Percentiles rank a stretch among this genome's conserved stretches.
Evolutionary conservation across 2,329 filamentous ascomycete species (phyloP).

Genomic region (Cladosporium sp.): DNA sequence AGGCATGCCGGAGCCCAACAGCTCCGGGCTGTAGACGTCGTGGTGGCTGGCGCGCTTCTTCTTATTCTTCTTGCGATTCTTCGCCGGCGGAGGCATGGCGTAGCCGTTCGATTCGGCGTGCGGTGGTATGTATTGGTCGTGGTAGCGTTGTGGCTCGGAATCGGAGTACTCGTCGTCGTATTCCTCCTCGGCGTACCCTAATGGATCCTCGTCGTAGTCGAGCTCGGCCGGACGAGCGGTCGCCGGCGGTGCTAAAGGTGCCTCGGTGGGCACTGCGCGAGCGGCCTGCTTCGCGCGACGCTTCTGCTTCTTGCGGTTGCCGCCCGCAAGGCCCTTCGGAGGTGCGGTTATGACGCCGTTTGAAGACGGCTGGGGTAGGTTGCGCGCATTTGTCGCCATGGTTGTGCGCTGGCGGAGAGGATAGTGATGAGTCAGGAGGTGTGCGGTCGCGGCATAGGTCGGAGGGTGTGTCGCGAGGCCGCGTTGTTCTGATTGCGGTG

Average conservation of each 20-base stretch:
- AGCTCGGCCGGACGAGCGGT: conserved; percentile 21
- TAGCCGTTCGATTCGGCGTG: conserved; percentile 36
- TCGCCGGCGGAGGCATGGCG: conserved; percentile 14
- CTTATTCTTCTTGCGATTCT: conserved; percentile 53
- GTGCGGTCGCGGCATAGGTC: not conserved
- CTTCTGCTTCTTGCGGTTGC: conserved; percentile 95
- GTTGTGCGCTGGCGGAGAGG: conserved; percentile 17
- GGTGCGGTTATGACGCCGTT: conserved; percentile 36
- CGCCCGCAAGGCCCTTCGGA: conserved; percentile 32
- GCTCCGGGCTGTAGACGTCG: conserved; percentile 20
- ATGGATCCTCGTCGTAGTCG: conserved; percentile 18
- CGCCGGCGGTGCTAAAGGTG: conserved; percentile 24
- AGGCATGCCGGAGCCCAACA: conserved; percentile 18
- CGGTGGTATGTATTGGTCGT: conserved; percentile 28
- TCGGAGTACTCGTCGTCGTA: conserved; percentile 18
- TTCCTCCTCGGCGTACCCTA: conserved; percentile 19
- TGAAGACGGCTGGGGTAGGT: conserved; percentile 18
- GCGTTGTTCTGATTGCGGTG: not conserved
- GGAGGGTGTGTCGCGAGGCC: not conserved
- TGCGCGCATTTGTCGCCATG: conserved; percentile 24
- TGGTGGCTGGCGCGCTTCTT: conserved; percentile 39
- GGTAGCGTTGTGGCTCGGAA: conserved; percentile 17
- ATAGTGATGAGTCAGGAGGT: conserved; percentile 5
- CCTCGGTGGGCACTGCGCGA: conserved; percentile 47
- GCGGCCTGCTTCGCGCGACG: conserved; percentile 77